phyloP scores from a whole-genome alignment of 1,284 basidiomycete genomes.

The Melanopsichium pennsylvanicum region DNA sequence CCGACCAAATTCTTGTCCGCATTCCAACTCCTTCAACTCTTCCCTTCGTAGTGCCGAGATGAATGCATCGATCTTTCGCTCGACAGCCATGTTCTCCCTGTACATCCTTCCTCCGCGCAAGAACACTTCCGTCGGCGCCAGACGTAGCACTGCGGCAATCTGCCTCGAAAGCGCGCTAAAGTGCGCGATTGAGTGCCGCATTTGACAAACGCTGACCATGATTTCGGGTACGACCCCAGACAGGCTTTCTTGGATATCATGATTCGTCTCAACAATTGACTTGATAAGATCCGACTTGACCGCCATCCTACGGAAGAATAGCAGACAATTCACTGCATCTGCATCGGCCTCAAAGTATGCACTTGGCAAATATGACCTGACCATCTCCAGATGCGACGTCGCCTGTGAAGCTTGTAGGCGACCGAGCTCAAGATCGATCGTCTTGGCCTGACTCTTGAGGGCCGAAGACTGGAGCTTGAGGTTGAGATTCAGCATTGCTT shows the following conservation, averaged over 20 bases:
- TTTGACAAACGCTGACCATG: conserved; percentile 56
- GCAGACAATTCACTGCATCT: conserved; percentile 54
- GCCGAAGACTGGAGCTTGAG: conserved; percentile 60
- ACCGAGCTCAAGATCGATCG: conserved; percentile 56
- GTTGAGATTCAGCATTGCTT: conserved; percentile 62
- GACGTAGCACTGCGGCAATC: conserved; percentile 57
- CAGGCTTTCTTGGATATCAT: conserved; percentile 56
- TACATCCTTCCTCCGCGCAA: conserved; percentile 76
- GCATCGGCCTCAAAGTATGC: conserved; percentile 58
- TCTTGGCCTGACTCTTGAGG: conserved; percentile 63
- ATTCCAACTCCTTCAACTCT: conserved; percentile 90
- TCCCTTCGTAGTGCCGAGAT: conserved; percentile 82
- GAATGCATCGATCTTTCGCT: conserved; percentile 89
- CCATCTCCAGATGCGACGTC: conserved; percentile 54
- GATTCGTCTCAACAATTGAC: conserved; percentile 51
- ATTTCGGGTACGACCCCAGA: conserved; percentile 50
- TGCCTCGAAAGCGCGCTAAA: conserved; percentile 58
- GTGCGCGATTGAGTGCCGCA: conserved; percentile 61
- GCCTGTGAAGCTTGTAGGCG: conserved; percentile 55
- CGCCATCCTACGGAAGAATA: conserved; percentile 63
- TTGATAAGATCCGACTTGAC: conserved; percentile 59
- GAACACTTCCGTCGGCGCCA: conserved; percentile 55
- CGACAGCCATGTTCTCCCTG: conserved; percentile 80
- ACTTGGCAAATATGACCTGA: conserved; percentile 54
- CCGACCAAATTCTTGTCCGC: conserved; percentile 83